Base-by-base conservation (phyloP, 1,284 basidiomycete species). In the Chondrostereum purpureum region DNA sequence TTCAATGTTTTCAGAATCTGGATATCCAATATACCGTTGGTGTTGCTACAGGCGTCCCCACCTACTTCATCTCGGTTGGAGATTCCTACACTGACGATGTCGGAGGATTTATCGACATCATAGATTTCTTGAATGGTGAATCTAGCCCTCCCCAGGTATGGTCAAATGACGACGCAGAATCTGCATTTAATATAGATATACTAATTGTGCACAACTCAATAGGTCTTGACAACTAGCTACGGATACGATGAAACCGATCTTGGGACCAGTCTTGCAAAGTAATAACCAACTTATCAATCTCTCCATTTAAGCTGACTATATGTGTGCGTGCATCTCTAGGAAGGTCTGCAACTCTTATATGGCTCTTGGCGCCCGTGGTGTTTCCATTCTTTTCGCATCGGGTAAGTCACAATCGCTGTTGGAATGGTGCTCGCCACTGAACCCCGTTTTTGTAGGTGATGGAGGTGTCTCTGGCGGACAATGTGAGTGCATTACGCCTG, bases 381-480 rank as follows among this genome's bases (percentile, higher is more conserved):
- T 60, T 4, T 67, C 66, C 3, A 59, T 66, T 27, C 53, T 68
- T 6, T 67, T 68, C 47, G 56, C 65, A 2, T 64, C 64, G 13
- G 67, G 66, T 36, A 46, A 48, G n/a, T 27, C 45, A 44, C 17
- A 11, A 38, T 6, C 11, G 27, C 11, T 12, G 8, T 27, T n/a
- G 12, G 31, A 14, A 4, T 6, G 17, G 1, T 42, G 14, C n/a
- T 6, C 3, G 11, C 14, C 11, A 13, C 36, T 43, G 16, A 36
- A 22, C n/a, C 14, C 13, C 19, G 21, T 22, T 5, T 13, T 17
- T 38, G 10, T 19, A 46, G 50, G 46, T 44, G 61, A 66, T 48
- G 60, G 59, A 31, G 71, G 71, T 49, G 69, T 73, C 37, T 48
- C 60, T 18, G 63, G 63, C 21, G 56, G 55, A n/a, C 58, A 61